Base-by-base conservation (phyloP, 768 basidiomycete genomes). In the Jaapia argillacea region DNA sequence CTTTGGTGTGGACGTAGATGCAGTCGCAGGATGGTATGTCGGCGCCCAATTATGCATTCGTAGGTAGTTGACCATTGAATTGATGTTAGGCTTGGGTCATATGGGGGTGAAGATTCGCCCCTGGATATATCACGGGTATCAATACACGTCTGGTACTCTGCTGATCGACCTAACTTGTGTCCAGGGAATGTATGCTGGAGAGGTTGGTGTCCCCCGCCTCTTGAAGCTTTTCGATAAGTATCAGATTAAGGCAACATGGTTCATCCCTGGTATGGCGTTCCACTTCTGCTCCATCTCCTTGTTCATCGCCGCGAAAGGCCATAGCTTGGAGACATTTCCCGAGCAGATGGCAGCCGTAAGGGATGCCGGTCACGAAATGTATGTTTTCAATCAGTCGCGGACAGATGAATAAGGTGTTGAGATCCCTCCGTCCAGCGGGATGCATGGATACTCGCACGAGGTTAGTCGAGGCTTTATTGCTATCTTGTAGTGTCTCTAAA, bases 321-420 rank as follows among this genome's bases (percentile, higher is more conserved):
- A 87, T 51, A 79, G 77, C 47, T 60, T 85, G 41, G 83, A 85
- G 52, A 85, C 82, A 0, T 86, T 86, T 56, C 81, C 81, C 0
- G 63, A 76, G 38, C 64, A 85, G 56, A 78, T 81, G 73, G 76
- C 72, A 26, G 71, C 74, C 3, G 77, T 85, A 7, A 65, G 81
- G 12, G 83, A 85, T 55, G 77, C 76, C 13, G 81, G 82, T 0
- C 82, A 85, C 52, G 84, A 88, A 58, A 70, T 86, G 70, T 77
- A 40, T 31, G 62, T 24, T 39, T n/a, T n/a, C n/a, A n/a, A 39
- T 41, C 28, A 37, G 6, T 27, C 41, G 10, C 37, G 12, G 35
- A 5, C 6, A 10, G 28, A 23, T 22, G 45, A 3, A 42, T 13
- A 21, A 21, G 45, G n/a, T 36, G 20, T 16, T 33, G 10, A n/a